These are phyloP conservation scores for Chlamydomonas sp. DNA, from an alignment of 139 green algal species.

Conservation along the genomic window DNA sequence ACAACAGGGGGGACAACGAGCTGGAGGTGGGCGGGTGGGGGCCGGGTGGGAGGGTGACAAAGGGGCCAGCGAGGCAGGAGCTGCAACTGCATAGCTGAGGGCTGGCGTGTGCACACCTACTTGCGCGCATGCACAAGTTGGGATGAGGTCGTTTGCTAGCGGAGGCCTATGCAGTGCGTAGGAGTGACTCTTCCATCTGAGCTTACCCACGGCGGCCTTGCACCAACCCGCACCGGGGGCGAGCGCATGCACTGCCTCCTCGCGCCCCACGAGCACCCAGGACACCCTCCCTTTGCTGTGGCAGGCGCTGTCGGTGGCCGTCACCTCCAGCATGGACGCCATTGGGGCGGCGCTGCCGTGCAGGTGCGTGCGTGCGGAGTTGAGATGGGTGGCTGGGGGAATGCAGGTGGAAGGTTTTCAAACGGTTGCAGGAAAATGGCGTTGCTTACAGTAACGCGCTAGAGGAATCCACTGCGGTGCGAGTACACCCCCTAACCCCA, in stretches of 20 bases:
- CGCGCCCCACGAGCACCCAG: no score
- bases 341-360: neutral
- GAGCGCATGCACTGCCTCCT: neutral
- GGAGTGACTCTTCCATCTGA: no score
- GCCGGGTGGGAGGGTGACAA: neutral
- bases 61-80: neutral
- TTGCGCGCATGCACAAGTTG: no score
- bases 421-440: neutral
- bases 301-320: neutral
- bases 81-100: neutral
- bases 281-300: neutral
- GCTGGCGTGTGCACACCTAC: no score
- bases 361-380: neutral
- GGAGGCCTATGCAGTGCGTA: no score
- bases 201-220: no score
- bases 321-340: neutral
- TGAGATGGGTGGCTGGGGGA: neutral
- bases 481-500: no score
- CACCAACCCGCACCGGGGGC: no score
- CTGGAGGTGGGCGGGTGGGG: neutral
- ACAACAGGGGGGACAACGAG: neutral
- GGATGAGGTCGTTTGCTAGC: no score
- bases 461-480: neutral
- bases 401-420: neutral
- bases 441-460: neutral